A percentile compares a stretch with the other conserved stretches of the same genome.
Evolutionary conservation across 179 eudicot species (phyloP).

Genomic region (Beta macrorhiza): DNA sequence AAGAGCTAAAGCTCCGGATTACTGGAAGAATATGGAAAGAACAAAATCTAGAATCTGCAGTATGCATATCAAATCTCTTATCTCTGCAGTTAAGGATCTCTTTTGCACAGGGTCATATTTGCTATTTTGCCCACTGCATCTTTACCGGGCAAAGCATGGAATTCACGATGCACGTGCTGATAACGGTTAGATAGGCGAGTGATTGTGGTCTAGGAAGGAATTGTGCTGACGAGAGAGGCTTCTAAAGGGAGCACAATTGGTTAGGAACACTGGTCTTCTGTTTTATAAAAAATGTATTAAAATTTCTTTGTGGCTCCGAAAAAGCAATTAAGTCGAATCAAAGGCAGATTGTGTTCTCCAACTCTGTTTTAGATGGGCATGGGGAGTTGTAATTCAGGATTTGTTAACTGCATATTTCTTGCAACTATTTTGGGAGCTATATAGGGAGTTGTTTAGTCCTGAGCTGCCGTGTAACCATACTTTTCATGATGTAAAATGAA

Average conservation of each 20-base stretch:
- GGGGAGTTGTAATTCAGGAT: neutral
- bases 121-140: neutral
- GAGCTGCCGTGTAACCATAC: conserved; percentile 14
- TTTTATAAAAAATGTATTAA: conserved; percentile 4
- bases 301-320: conserved; percentile 3
- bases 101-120: neutral
- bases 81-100: conserved; percentile 23
- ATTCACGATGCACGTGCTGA: conserved; percentile 8
- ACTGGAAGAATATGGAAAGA: conserved; percentile 50
- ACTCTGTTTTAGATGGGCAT: neutral
- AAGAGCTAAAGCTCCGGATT: conserved; percentile 45
- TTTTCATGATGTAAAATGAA: conserved; percentile 22
- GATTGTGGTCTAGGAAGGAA: neutral
- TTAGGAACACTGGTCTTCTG: neutral
- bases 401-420: neutral
- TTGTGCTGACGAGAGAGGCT: no score
- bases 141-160: neutral
- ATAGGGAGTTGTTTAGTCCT: conserved; percentile 14
- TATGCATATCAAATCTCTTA: conserved; percentile 15
- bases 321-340: conserved; percentile 2
- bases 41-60: conserved; percentile 34
- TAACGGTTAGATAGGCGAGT: conserved; percentile 6
- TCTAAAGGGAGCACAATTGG: neutral
- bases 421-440: neutral
- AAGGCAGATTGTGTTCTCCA: neutral